Percentiles rank a stretch among this genome's conserved stretches.
Evolutionary conservation across 106 monocot species (phyloP).

Genomic region (Posidonia australis): DNA sequence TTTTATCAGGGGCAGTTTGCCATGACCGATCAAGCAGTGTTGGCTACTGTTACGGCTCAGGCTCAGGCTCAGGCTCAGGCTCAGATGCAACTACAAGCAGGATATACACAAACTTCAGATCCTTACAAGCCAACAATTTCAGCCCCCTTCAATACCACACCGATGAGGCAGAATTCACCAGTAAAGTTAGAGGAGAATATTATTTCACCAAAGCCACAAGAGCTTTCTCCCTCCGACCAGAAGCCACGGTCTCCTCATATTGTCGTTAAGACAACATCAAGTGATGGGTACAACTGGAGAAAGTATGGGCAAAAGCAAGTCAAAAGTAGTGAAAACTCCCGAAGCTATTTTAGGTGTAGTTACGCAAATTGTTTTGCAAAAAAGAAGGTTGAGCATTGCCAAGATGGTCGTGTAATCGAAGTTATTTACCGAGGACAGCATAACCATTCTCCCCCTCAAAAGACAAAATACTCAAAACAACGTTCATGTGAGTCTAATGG

Average conservation of each 20-base stretch:
- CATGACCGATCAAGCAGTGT: conserved; percentile 68
- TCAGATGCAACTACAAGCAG: conserved; percentile 51
- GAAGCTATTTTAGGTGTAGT: conserved; percentile 74
- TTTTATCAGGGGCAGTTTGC: conserved; percentile 45
- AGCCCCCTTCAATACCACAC: conserved; percentile 16
- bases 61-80: conserved; percentile 74
- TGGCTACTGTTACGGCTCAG: conserved; percentile 63
- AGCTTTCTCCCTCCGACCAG: conserved; percentile 4
- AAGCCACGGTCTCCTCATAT: conserved; percentile 21
- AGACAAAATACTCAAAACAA: conserved; percentile 28
- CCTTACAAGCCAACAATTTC: conserved; percentile 13
- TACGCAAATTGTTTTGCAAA: conserved; percentile 48
- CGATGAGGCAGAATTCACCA: conserved; percentile 13
- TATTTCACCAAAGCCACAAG: conserved; percentile 6
- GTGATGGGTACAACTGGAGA: conserved; percentile 72
- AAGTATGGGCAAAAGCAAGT: conserved; percentile 84
- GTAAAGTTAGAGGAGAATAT: conserved; percentile 8
- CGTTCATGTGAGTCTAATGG: conserved; percentile 12
- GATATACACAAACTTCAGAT: conserved; percentile 20
- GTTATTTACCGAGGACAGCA: conserved; percentile 45
- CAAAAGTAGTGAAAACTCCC: conserved; percentile 50
- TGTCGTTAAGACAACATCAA: conserved; percentile 19
- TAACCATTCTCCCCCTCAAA: conserved; percentile 58
- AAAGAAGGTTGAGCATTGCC: conserved; percentile 61
- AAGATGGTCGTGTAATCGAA: conserved; percentile 55